Percentiles rank a stretch among this genome's conserved stretches.
Conservation (phyloP, 2,329 filamentous ascomycete species). For the Leptoxyphium fumago region DNA sequence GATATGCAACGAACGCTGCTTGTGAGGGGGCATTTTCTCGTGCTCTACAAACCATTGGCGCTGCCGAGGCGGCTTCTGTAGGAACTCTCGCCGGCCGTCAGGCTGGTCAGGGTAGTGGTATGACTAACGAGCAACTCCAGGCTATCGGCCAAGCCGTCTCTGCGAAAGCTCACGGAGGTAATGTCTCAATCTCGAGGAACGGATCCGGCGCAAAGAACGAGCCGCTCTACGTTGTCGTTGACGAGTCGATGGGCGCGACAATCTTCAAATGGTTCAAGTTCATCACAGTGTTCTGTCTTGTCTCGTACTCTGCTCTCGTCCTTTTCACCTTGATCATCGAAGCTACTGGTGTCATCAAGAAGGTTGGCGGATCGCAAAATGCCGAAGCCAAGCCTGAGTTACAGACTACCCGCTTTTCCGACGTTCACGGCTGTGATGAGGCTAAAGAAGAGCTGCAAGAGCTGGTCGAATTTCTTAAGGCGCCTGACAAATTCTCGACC, state of each 20-base stretch:
- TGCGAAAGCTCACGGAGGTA: slow-evolving; percentile 52
- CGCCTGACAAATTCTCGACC: slow-evolving; percentile 82
- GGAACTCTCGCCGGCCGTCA: slow-evolving; percentile 6
- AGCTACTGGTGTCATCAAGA: slow-evolving; percentile 62
- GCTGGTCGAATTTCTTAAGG: slow-evolving; percentile 88
- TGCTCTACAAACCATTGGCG: slow-evolving; percentile 51
- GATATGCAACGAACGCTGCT: slow-evolving; percentile 65
- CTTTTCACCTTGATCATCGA: slow-evolving; percentile 73
- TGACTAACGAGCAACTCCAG: slow-evolving; percentile 52
- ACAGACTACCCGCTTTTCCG: slow-evolving; percentile 78
- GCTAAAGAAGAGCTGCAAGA: slow-evolving; percentile 97
- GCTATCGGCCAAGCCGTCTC: slow-evolving; percentile 71
- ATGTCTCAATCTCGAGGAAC: slow-evolving; percentile 40
- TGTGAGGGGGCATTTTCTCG: slow-evolving; percentile 68
- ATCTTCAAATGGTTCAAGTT: slow-evolving; percentile 92
- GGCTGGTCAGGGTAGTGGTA: slow-evolving; percentile 22
- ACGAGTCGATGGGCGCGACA: slow-evolving; percentile 65
- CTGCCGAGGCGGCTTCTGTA: slow-evolving; percentile 24
- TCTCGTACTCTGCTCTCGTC: slow-evolving; percentile 66
- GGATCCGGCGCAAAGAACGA: slow-evolving; percentile 62
- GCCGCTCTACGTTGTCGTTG: slow-evolving; percentile 90
- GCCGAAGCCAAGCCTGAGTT: slow-evolving; percentile 85
- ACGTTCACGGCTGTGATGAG: slow-evolving; percentile 95
- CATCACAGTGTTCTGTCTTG: slow-evolving; percentile 59
- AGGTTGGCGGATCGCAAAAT: slow-evolving; percentile 54